Conservation (phyloP, 2,329 filamentous ascomycete species). For the Lachnellula arida region DNA sequence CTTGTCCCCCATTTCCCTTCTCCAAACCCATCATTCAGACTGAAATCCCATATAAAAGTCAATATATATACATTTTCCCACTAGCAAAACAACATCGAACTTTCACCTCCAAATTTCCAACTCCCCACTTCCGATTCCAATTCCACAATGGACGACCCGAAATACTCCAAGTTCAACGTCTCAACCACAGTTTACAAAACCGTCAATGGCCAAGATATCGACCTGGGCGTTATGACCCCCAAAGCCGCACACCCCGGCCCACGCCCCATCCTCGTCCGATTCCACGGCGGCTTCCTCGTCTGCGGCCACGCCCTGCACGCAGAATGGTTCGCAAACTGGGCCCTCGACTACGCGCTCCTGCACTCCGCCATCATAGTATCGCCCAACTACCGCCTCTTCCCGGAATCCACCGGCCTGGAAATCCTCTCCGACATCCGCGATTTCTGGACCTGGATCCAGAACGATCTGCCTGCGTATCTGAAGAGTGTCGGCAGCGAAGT, state of each 20-base stretch:
- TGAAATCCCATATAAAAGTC: no score
- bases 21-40: background rate
- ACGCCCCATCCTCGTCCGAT: constrained; percentile 17
- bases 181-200: constrained; percentile 18
- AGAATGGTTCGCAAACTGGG: constrained; percentile 31
- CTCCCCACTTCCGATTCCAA: no score
- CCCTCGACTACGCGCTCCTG: constrained; percentile 8
- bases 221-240: constrained; percentile 18
- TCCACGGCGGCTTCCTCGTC: constrained; percentile 22
- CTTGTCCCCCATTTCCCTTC: background rate
- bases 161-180: constrained; percentile 17
- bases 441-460: constrained; percentile 44
- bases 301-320: constrained; percentile 15
- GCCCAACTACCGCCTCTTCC: constrained; percentile 46
- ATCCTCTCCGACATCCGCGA: constrained; percentile 44
- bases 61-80: no score
- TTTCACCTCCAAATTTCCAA: no score
- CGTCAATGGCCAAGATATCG: constrained; percentile 20
- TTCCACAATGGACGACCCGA: constrained; percentile 9
- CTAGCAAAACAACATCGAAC: no score
- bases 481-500: constrained; percentile 7
- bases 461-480: constrained; percentile 15
- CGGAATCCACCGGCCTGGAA: constrained; percentile 43
- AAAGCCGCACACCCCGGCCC: constrained; percentile 12
- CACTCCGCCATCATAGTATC: constrained; percentile 38